Evolutionary conservation across 495 filamentous ascomycete genomes (phyloP).

Genomic region (Neurospora sp.): DNA sequence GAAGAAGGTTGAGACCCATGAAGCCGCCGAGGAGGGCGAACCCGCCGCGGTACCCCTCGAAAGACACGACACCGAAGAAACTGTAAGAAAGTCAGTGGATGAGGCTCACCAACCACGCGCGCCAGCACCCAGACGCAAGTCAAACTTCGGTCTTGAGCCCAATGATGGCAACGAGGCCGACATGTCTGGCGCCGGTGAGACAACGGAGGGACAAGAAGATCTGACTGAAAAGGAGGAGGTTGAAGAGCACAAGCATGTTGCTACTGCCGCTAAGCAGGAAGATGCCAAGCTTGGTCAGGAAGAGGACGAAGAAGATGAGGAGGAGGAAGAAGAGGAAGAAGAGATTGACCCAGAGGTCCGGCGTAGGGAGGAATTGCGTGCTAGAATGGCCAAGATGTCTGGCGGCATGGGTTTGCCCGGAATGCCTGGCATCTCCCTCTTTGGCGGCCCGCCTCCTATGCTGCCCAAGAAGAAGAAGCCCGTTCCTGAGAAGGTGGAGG

Average conservation of each 20-base stretch:
- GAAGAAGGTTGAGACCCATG: constrained; percentile 59
- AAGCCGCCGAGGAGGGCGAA: constrained; percentile 28
- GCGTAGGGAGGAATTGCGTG: constrained; percentile 79
- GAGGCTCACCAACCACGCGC: constrained; percentile 34
- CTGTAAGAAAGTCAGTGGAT: constrained; percentile 50
- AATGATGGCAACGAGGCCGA: constrained; percentile 82
- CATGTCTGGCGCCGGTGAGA: constrained; percentile 78
- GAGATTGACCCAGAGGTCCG: constrained; percentile 87
- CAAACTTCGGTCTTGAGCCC: constrained; percentile 42
- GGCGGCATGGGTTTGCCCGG: constrained; percentile 97
- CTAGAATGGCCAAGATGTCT: constrained; percentile 96
- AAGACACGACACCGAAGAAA: constrained; percentile 41
- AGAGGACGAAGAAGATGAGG: constrained; percentile 43
- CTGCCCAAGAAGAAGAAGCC: constrained; percentile 58
- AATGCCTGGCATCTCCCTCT: constrained; percentile 77
- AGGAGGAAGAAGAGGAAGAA: constrained; percentile 73
- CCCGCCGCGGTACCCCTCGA: constrained; percentile 31
- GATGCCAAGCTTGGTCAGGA: constrained; percentile 27
- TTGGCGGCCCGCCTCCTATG: constrained; percentile 47
- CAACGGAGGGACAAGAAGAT: constrained; percentile 69
- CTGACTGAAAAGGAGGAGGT: constrained; percentile 64
- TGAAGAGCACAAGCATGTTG: constrained; percentile 42
- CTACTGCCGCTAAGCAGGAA: constrained; percentile 26
- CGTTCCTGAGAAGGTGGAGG: constrained; percentile 30
- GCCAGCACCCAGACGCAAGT: constrained; percentile 37